A percentile compares a stretch with the other conserved stretches of the same genome.
phyloP scores from a whole-genome alignment of 148 eudicot species.

The Rhododendron henanense region DNA sequence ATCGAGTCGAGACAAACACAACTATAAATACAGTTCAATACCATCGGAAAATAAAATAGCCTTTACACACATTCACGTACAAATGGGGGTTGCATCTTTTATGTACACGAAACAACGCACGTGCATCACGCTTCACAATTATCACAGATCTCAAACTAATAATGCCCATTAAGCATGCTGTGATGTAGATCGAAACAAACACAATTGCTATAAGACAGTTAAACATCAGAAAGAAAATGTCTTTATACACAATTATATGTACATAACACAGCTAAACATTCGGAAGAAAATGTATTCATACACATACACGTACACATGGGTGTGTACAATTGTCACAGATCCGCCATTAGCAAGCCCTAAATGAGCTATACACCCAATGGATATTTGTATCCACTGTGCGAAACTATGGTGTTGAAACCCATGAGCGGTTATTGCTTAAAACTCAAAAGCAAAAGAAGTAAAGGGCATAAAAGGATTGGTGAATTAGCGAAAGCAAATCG shows the following conservation, averaged over 20 bases:
- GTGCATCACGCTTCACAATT: no score
- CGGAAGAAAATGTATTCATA: no score
- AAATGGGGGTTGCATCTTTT: no score
- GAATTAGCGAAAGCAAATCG: not conserved
- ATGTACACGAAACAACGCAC: no score
- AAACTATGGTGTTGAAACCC: not conserved
- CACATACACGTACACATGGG: not conserved
- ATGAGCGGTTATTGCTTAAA: not conserved
- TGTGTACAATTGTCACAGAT: slow-evolving; percentile 1
- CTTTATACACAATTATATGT: no score
- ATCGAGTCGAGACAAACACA: no score
- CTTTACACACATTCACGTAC: no score
- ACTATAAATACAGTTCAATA: no score
- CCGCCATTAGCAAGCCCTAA: not conserved
- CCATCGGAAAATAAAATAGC: no score
- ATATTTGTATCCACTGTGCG: not conserved
- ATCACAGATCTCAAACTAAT: no score
- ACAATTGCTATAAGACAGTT: not conserved
- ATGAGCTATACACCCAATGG: not conserved
- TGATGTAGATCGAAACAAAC: not conserved
- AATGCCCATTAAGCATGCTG: not conserved
- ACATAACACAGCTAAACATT: no score
- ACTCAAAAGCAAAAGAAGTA: not conserved
- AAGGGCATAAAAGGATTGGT: not conserved
- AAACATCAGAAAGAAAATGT: not conserved